Base-by-base conservation (phyloP, 495 filamentous ascomycete species). In the Schizothecium vesticola region DNA sequence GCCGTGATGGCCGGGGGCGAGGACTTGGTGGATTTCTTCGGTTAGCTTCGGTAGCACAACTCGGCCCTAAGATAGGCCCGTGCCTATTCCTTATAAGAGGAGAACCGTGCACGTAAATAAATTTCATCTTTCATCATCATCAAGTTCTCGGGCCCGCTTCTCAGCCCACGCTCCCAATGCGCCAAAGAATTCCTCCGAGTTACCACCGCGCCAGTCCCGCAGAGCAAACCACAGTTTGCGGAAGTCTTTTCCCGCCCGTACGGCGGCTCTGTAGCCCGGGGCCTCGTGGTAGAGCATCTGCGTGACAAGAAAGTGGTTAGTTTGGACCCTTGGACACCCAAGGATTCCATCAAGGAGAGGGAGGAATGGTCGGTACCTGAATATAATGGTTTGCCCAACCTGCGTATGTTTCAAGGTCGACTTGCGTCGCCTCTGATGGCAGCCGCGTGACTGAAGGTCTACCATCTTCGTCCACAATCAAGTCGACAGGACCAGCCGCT, bases 341-440 rank as follows among this genome's bases (percentile, higher is more conserved):
- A 28, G 13, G 16, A 26, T 97, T 12, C 90, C 93, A 1, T 9
- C 9, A 51, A 8, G 19, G 36, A 21, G 56, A 57, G 6, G 56
- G 56, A 57, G 56, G 19, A 57, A 4, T 94, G 94, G 31, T 3
- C 36, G 19, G 28, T 62, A 62, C 67, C 70, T 72, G 58, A 23
- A 76, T 60, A 68, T 75, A 78, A 58, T 76, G 69, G 43, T 57
- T 70, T 11, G 73, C 63, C 69, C 71, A 78, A 66, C n/a, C 64
- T 64, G 68, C 71, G 59, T 75, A 77, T 55, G 76, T 26, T 24
- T 57, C 71, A 59, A 67, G 71, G 26, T 72, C 65, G 13, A 66
- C 60, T 25, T 69, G 9, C 28, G 72, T 72, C 67, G 65, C 65
- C 29, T 72, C 63, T 51, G 4, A 12, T 5, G 63, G 60, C 60